phyloP scores from a whole-genome alignment of 306 rosid species.

The Pueraria montana region DNA sequence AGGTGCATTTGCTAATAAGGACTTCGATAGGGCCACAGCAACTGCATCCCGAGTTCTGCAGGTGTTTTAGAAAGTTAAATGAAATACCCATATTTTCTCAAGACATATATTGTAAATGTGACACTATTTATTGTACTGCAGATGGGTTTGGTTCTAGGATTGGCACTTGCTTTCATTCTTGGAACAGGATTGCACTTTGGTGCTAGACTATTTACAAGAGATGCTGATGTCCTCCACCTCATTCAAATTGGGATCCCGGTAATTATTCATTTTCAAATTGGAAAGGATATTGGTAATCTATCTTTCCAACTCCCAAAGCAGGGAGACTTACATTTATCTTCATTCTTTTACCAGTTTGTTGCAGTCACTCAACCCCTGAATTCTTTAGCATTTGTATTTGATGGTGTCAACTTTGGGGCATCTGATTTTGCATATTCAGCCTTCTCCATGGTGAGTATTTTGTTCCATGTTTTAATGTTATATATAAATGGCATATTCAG shows the following conservation, averaged over 20 bases:
- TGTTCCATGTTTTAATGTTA: conserved; percentile 33
- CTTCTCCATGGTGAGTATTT: conserved; percentile 80
- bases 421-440: conserved; percentile 99
- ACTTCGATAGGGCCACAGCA: conserved; percentile 73
- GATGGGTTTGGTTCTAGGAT: conserved; percentile 89
- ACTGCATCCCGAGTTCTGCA: conserved; percentile 87
- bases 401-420: conserved; percentile 97
- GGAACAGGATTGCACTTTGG: conserved; percentile 85
- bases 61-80: conserved; percentile 54
- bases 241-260: conserved; percentile 87
- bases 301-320: conserved; percentile 12
- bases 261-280: conserved; percentile 46
- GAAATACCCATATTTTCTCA: not conserved
- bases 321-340: conserved; percentile 41
- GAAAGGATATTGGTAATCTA: conserved; percentile 5
- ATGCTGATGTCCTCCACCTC: conserved; percentile 72
- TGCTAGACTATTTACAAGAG: conserved; percentile 78
- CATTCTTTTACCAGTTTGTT: conserved; percentile 71
- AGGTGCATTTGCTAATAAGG: conserved; percentile 89
- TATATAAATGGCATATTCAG: not conserved
- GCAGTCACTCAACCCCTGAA: conserved; percentile 95
- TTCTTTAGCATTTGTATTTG: conserved; percentile 91
- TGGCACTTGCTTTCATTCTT: conserved; percentile 71
- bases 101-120: conserved; percentile 25
- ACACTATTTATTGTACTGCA: conserved; percentile 52